phyloP scores from a whole-genome alignment of 208 protist species.

The Wallacemonas sp. region DNA sequence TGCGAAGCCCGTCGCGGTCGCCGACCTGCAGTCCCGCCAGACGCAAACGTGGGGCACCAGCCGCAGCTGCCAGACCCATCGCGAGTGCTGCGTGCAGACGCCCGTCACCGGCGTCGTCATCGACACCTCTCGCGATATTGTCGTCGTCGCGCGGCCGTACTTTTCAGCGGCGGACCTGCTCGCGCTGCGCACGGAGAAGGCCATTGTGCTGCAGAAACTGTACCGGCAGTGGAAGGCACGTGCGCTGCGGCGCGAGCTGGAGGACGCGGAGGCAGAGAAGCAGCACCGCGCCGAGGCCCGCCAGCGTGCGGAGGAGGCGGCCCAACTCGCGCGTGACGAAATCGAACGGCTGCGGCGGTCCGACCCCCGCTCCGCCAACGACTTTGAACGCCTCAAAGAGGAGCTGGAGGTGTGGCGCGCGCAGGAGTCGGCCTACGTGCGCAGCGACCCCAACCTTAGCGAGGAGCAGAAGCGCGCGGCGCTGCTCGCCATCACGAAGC shows the following conservation, averaged over 20 bases:
- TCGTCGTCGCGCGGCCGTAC: conserved; percentile 85
- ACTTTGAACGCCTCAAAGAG: conserved; percentile 93
- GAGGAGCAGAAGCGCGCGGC: conserved; percentile 59
- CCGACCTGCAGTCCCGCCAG: conserved; percentile 61
- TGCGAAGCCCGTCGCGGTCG: background rate
- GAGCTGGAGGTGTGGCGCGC: conserved; percentile 92
- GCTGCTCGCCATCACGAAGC: conserved; percentile 90
- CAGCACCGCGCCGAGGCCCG: conserved; percentile 53
- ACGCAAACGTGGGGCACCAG: conserved; percentile 93
- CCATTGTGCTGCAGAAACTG: conserved; percentile 92
- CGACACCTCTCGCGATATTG: conserved; percentile 59
- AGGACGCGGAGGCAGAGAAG: conserved; percentile 53
- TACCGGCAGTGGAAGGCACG: conserved; percentile 94
- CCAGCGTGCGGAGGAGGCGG: conserved; percentile 63
- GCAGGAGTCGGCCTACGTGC: conserved; percentile 80
- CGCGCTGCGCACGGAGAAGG: conserved; percentile 65
- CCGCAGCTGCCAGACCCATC: conserved; percentile 86
- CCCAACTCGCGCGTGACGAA: conserved; percentile 61
- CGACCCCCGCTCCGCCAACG: conserved; percentile 86
- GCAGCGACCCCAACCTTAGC: conserved; percentile 41
- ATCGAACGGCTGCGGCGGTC: conserved; percentile 87
- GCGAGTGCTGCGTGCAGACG: conserved; percentile 94
- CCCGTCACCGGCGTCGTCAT: conserved; percentile 60
- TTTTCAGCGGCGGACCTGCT: conserved; percentile 78
- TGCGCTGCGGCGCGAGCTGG: conserved; percentile 55